Percentiles rank a stretch among this genome's conserved stretches.
Conservation (phyloP, 2,329 filamentous ascomycete genomes). For the Cryphonectria radicalis region DNA sequence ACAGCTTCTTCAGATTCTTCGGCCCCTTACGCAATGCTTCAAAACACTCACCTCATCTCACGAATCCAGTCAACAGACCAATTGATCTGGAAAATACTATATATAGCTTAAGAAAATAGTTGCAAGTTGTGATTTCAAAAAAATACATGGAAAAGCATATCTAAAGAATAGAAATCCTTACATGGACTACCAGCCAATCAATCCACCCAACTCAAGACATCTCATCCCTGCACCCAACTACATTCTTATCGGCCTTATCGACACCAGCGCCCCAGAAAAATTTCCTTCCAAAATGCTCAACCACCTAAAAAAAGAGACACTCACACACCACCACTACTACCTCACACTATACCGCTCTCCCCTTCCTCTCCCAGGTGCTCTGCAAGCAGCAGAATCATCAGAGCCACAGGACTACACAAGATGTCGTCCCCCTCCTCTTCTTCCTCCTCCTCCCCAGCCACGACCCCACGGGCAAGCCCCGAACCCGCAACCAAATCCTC, state of each 20-base stretch:
- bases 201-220: neutral
- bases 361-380: neutral
- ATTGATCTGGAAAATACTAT: neutral
- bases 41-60: neutral
- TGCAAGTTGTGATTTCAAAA: neutral
- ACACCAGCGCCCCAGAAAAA: conserved; percentile 13
- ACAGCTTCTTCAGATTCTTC: neutral
- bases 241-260: conserved; percentile 9
- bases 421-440: conserved; percentile 7
- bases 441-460: neutral
- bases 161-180: neutral
- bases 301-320: neutral
- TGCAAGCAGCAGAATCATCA: neutral
- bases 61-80: neutral
- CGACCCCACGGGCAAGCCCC: conserved; percentile 19
- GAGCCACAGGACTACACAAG: neutral
- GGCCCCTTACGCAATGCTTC: neutral
- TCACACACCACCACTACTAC: neutral
- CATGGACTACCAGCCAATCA: neutral
- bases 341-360: neutral
- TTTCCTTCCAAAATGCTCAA: neutral
- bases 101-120: neutral
- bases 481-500: conserved; percentile 30
- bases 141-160: neutral
- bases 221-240: neutral